phyloP scores from a whole-genome alignment of 176 grass and related monocot species.

The Cenchrus fungigraminus region DNA sequence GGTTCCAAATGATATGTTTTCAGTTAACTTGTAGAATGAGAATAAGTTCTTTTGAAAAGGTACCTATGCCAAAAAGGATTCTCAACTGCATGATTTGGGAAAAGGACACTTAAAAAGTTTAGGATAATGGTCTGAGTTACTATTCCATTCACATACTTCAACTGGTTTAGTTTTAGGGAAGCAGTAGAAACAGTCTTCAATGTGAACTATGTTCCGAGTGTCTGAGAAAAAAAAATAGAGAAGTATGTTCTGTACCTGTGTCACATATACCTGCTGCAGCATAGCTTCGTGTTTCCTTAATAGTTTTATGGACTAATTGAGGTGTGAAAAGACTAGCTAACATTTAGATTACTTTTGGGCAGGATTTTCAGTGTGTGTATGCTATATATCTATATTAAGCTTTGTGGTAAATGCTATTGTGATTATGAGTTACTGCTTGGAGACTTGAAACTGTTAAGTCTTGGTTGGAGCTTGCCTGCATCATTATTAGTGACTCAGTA shows the following conservation, averaged over 20 bases:
- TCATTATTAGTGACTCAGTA: background rate
- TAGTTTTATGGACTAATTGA: slow-evolving; percentile 7
- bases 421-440: slow-evolving; percentile 10
- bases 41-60: background rate
- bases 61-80: background rate
- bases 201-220: background rate
- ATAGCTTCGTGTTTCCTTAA: background rate
- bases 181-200: background rate
- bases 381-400: background rate
- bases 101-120: slow-evolving; percentile 11
- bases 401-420: background rate
- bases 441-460: background rate
- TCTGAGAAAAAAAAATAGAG: background rate
- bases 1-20: too few relatives aligned
- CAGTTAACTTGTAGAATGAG: background rate
- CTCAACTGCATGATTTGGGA: background rate
- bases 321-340: background rate
- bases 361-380: background rate
- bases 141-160: slow-evolving; percentile 21
- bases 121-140: background rate
- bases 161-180: background rate
- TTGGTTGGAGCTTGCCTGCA: background rate
- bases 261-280: background rate
- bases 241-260: too few relatives aligned
- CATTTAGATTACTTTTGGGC: background rate